Evolutionary conservation across 495 filamentous ascomycete genomes (phyloP).

Genomic region (Penicillium nucicola): DNA sequence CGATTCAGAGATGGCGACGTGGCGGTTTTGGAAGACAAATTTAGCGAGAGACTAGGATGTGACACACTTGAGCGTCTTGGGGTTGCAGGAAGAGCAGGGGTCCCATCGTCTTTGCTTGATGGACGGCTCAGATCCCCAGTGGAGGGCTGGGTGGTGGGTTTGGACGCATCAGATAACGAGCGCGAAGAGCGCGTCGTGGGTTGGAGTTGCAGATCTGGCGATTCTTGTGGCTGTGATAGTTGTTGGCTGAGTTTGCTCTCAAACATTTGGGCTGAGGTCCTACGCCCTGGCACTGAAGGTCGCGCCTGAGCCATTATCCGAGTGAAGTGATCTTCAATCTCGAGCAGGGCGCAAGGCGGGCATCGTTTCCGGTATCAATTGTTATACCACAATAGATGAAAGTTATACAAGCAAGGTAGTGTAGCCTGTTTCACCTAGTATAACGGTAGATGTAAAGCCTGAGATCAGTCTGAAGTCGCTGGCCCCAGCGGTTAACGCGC

Average conservation of each 20-base stretch:
- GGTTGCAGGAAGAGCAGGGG: conserved; percentile 58
- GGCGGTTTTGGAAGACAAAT: conserved; percentile 60
- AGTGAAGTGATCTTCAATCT: conserved; percentile 2
- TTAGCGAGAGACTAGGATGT: conserved; percentile 64
- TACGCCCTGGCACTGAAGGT: conserved; percentile 22
- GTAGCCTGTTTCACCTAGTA: not conserved
- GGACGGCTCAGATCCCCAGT: conserved; percentile 29
- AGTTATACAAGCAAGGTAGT: not conserved
- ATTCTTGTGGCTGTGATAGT: conserved; percentile 25
- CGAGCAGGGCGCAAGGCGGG: not conserved
- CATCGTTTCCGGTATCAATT: conserved; percentile 4
- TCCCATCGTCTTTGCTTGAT: conserved; percentile 73
- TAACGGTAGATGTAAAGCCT: not conserved
- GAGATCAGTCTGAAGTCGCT: conserved; percentile 1
- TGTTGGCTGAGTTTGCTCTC: conserved; percentile 45
- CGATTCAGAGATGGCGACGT: conserved; percentile 58
- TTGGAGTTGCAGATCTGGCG: conserved; percentile 16
- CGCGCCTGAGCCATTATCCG: conserved; percentile 22
- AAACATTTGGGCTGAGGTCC: conserved; percentile 23
- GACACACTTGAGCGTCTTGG: conserved; percentile 62
- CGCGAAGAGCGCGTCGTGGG: conserved; percentile 28
- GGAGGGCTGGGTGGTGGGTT: conserved; percentile 28
- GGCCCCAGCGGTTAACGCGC: conserved; percentile 2
- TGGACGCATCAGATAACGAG: conserved; percentile 44
- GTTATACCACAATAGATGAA: not conserved